Evolutionary conservation across 1,284 basidiomycete species (phyloP).

Genomic region (Leccinum subrobustum): DNA sequence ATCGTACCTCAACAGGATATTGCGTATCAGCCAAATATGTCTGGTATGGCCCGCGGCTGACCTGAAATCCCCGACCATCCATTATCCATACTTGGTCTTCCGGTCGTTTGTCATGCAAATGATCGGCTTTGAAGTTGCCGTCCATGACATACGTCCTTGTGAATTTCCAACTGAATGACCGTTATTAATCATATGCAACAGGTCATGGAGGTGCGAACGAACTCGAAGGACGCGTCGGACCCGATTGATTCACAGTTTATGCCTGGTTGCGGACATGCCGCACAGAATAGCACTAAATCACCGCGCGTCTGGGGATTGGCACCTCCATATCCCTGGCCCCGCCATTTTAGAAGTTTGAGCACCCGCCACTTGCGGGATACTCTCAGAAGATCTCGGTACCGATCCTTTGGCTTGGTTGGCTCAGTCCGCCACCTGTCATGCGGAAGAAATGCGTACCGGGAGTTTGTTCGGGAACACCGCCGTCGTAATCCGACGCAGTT

Average conservation of each 20-base stretch:
- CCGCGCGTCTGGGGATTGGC: background rate
- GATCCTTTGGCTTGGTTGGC: background rate
- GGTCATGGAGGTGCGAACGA: too few species aligned
- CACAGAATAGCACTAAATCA: background rate
- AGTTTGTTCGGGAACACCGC: background rate
- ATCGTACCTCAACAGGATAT: background rate
- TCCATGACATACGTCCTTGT: constrained; percentile 3
- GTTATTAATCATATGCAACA: too few species aligned
- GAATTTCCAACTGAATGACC: constrained; percentile 4
- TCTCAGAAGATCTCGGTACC: background rate
- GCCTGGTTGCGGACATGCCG: background rate
- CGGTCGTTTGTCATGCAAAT: background rate
- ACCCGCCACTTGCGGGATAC: background rate
- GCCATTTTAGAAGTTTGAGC: background rate
- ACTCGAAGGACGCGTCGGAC: too few species aligned
- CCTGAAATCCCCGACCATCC: constrained; percentile 12
- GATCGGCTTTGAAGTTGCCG: constrained; percentile 16
- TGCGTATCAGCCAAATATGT: background rate
- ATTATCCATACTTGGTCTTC: constrained; percentile 10
- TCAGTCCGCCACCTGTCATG: too few species aligned
- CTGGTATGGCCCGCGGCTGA: background rate
- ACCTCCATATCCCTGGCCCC: background rate
- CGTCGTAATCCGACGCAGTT: background rate
- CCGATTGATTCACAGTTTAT: background rate
- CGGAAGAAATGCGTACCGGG: background rate